Base-by-base conservation (phyloP, 2,329 filamentous ascomycete species). In the Elsinoe fawcettii region DNA sequence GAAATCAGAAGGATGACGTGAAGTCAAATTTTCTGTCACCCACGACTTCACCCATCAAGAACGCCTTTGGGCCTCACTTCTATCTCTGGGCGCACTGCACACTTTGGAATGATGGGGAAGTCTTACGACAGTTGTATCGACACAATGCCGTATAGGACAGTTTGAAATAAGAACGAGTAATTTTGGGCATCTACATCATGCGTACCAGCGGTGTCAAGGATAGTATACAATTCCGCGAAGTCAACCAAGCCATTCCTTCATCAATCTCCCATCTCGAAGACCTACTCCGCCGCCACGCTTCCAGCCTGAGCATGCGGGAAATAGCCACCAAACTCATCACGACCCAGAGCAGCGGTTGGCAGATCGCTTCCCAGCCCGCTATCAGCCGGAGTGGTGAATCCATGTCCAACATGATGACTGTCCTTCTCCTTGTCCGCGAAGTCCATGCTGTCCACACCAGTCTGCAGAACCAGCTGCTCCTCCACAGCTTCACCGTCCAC, bases 311-410 rank as follows among this genome's bases (percentile, higher is more conserved):
- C 43, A n/a, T n/a, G 7, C 5, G 43, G 43, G 46, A 63, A 63
- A 41, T 61, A 63, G 25, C 54, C 59, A 8, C 49, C 59, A 37
- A 56, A 56, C 51, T 61, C 60, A 14, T 56, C 56, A 57, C 59
- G 49, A 6, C 51, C 60, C 59, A 60, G 25, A 56, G 59, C 62
- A 18, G 65, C 67, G 32, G 69, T 71, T 30, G 69, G 70, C 61
- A 70, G 64, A 55, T 71, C 69, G 27, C 69, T 70, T 23, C 70
- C 70, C 34, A 72, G 60, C n/a, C 69, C 70, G 66, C 69, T 71
- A 63, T 72, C 70, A 55, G 68, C 71, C 4, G 69, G 68, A 18
- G 68, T 68, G 30, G 67, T 66, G 53, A 64, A 71, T 11, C 57
- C 57, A 4, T 59, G 49, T 4, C 60, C 11, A 6, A 58, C 51